Percentiles rank a stretch among this genome's conserved stretches.
Conservation (phyloP, 2,329 filamentous ascomycete species). For the Fusarium denticulatum region DNA sequence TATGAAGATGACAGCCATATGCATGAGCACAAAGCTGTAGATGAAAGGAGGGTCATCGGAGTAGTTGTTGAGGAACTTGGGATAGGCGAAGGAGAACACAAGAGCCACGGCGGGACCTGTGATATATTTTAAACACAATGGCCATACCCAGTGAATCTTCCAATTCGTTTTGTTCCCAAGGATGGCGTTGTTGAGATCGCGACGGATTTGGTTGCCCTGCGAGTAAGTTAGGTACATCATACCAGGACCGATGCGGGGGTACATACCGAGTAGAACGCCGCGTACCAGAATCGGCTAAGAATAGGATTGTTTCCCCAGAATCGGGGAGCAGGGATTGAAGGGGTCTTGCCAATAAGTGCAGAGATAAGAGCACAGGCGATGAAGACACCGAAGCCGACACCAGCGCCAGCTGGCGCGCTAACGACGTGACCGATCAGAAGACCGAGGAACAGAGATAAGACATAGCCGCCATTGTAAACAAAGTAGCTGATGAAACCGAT, state of each 20-base stretch:
- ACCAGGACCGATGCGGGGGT: too few relatives aligned
- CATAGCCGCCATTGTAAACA: constrained; percentile 59
- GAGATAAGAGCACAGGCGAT: constrained; percentile 50
- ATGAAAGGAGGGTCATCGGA: constrained; percentile 25
- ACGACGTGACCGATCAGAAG: constrained; percentile 58
- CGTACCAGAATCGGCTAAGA: constrained; percentile 58
- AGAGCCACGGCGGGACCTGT: constrained; percentile 56
- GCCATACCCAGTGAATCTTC: constrained; percentile 56
- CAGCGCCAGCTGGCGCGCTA: constrained; percentile 54
- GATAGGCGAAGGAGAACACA: constrained; percentile 59
- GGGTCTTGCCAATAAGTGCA: constrained; percentile 51
- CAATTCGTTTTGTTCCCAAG: constrained; percentile 59
- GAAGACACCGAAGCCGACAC: constrained; percentile 60
- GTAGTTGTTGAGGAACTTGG: constrained; percentile 34
- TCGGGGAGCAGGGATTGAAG: constrained; percentile 50
- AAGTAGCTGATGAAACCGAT: constrained; percentile 52
- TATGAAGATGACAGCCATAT: constrained; percentile 30
- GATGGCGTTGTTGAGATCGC: constrained; percentile 61
- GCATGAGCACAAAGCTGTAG: constrained; percentile 37
- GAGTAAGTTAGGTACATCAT: too few relatives aligned
- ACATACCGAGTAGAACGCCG: constrained; percentile 63
- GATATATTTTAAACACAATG: constrained; percentile 56
- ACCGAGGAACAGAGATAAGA: constrained; percentile 59
- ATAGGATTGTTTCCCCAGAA: constrained; percentile 55
- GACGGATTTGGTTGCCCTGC: constrained; percentile 62